Base-by-base conservation (phyloP, 108 stramenopile species). In the Aurantiochytrium sp. region DNA sequence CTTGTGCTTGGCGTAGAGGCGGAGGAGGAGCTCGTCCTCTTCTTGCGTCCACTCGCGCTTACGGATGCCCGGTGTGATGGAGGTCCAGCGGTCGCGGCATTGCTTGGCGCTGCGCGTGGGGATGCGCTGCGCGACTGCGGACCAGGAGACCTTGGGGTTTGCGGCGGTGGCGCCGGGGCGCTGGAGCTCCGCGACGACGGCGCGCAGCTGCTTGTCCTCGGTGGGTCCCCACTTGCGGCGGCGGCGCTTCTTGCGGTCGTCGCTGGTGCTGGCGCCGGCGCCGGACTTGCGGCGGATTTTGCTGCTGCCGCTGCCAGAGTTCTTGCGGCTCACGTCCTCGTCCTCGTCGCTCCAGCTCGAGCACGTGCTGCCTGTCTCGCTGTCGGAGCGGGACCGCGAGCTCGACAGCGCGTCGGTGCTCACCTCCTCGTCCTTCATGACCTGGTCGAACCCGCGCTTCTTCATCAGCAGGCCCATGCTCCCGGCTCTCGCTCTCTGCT, bases 31-130 rank as follows among this genome's bases (percentile, higher is more conserved):
- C n/a, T 83, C 76, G 93, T 98, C 98, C 93, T 99, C 94, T 19
- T 93, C 90, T 25, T 91, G 92, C 23, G 91, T 92, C 92, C 93
- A 94, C 12, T 92, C 83, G 12, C 60, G 53, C 73, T 93, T 92
- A 25, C 64, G 73, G 25, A 94, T 91, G 44, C 73, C 90, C 35
- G 94, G 94, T 44, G 93, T 90, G 16, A 94, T 90, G 90, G 93
- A 92, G 89, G 92, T 92, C 93, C 93, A 94, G 72, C 94, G 89
- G 72, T 92, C 94, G 16, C 93, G 93, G 92, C 94, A 94, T 88
- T 94, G 94, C 89, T 94, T 94, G 29, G 93, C 94, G 45, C 89
- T 93, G 12, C 94, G 88, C 23, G 89, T 90, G 25, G 93, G 76
- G 51, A 83, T 83, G 51, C 49, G 49, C 76, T 83, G 44, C 10